Conservation (phyloP, 495 filamentous ascomycete species). For the Parachaetomium inaequale region DNA sequence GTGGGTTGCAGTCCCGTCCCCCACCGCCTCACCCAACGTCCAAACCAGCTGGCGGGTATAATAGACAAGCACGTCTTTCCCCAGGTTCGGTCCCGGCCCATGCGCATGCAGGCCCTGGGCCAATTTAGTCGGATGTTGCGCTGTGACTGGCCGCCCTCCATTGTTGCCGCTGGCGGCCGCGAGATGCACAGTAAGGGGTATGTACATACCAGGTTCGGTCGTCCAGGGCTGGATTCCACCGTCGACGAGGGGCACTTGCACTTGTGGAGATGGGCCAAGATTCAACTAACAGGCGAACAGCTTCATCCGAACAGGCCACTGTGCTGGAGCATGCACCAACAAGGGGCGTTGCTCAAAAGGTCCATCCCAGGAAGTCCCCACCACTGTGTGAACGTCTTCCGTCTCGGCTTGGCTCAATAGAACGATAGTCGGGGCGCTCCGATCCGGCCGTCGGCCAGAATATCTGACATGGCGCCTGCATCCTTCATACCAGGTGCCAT, state of each 20-base stretch:
- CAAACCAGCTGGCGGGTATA: not conserved
- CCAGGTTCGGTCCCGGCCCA: conserved; percentile 24
- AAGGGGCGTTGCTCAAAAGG: not conserved
- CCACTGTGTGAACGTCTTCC: not conserved
- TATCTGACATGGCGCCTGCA: not conserved
- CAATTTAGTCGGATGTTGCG: conserved; percentile 12
- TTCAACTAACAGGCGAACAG: not conserved
- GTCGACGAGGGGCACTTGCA: not conserved
- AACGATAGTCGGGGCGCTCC: not conserved
- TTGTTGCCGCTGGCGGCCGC: not conserved
- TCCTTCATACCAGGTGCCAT: not conserved
- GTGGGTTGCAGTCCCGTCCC: conserved; percentile 16
- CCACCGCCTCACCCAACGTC: conserved; percentile 7
- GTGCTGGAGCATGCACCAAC: not conserved
- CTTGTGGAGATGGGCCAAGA: not conserved
- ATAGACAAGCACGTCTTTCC: conserved; percentile 20
- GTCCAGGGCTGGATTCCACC: not conserved
- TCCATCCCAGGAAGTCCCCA: not conserved
- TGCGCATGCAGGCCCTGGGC: conserved; percentile 26
- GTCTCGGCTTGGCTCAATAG: not conserved
- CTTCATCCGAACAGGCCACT: too few species aligned
- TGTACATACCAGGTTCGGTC: not conserved
- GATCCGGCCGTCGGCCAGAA: not conserved
- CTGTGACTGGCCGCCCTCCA: conserved; percentile 10
- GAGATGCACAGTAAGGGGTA: not conserved